phyloP scores from a whole-genome alignment of 345 rosid species.

The Diplotaxis tenuifolia region DNA sequence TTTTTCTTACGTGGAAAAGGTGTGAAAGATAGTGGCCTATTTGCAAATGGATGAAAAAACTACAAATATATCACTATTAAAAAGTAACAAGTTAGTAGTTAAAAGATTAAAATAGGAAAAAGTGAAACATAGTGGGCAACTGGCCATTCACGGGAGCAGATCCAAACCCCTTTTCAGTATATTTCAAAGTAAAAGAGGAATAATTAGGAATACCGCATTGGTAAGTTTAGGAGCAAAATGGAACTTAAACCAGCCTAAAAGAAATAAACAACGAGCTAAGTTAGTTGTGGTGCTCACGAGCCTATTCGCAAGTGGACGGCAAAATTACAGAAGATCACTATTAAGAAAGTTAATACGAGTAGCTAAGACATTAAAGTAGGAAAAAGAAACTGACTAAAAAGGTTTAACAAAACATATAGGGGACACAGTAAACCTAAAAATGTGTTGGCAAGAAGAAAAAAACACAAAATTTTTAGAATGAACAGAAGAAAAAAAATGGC shows the following conservation, averaged over 20 bases:
- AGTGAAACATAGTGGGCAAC: constrained; percentile 19
- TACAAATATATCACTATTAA: background rate
- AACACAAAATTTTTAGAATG: background rate
- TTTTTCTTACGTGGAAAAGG: background rate
- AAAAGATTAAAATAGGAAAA: background rate
- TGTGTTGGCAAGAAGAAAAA: constrained; percentile 1
- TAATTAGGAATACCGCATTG: background rate
- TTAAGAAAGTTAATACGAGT: constrained; percentile 7
- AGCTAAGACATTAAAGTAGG: background rate
- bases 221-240: background rate
- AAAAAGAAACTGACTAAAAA: background rate
- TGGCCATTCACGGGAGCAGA: constrained; percentile 26
- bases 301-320: constrained; percentile 23
- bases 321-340: constrained; percentile 20
- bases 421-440: background rate
- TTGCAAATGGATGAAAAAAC: background rate
- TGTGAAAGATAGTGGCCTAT: background rate
- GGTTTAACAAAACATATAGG: too few species aligned
- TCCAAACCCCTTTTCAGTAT: constrained; percentile 5
- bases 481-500: background rate
- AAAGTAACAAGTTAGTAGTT: background rate
- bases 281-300: constrained; percentile 32
- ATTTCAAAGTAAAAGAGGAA: constrained; percentile 22
- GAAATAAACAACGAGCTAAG: background rate
- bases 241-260: background rate